Conservation (phyloP, 768 basidiomycete genomes). For the Cystobasidium tubakii region DNA sequence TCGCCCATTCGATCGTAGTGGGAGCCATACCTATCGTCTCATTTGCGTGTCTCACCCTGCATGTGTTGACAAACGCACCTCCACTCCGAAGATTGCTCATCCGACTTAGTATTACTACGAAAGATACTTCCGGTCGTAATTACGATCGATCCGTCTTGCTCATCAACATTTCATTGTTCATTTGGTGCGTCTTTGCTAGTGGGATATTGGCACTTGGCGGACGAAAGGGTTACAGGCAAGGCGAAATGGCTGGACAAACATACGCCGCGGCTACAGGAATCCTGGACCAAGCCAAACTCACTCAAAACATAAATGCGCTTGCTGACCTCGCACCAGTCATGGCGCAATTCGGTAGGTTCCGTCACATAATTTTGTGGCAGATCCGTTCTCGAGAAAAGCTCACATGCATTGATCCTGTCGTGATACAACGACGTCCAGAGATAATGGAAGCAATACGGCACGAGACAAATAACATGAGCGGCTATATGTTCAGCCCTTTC, state of each 20-base stretch:
- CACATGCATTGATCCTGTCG: not conserved
- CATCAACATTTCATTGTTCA: not conserved
- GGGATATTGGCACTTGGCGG: not conserved
- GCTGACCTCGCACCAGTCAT: not conserved
- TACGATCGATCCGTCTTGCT: not conserved
- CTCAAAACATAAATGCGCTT: not conserved
- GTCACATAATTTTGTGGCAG: not conserved
- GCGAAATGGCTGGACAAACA: not conserved
- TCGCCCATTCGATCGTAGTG: not conserved
- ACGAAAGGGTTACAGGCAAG: not conserved
- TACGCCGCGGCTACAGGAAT: not conserved
- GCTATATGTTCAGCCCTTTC: not conserved
- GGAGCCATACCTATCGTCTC: not conserved
- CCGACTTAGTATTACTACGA: not conserved
- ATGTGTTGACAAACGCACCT: constrained; percentile 7
- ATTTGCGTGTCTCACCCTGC: not conserved
- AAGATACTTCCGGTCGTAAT: not conserved
- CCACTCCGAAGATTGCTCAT: not conserved
- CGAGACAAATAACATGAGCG: not conserved
- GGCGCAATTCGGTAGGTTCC: not conserved
- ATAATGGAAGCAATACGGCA: not conserved
- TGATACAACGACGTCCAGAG: not conserved
- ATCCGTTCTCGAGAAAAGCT: not conserved
- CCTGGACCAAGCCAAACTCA: not conserved
- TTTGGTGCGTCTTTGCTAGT: not conserved